These are phyloP conservation scores for Rutstroemia sp. DNA, from an alignment of 2,329 filamentous ascomycete species.

Conservation along the genomic window DNA sequence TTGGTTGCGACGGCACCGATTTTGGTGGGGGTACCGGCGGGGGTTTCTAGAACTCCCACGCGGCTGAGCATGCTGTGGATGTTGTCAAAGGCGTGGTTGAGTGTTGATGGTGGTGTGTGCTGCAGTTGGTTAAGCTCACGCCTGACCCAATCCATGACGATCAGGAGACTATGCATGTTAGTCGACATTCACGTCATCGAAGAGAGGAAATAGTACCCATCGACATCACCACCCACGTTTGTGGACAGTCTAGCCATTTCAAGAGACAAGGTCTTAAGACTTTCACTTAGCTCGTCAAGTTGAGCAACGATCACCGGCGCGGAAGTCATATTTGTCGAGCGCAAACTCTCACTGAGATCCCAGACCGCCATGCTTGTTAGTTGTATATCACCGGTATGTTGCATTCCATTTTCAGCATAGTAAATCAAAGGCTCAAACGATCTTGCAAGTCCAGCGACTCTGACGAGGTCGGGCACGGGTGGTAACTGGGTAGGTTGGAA, in stretches of 20 bases:
- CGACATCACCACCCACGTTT: slow-evolving; percentile 87
- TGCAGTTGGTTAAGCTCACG: slow-evolving; percentile 71
- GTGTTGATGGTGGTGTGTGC: slow-evolving; percentile 50
- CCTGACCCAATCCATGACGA: slow-evolving; percentile 94
- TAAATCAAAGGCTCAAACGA: slow-evolving; percentile 93
- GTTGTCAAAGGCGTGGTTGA: slow-evolving; percentile 73
- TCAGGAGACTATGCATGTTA: slow-evolving; percentile 57
- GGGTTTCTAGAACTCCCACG: slow-evolving; percentile 51
- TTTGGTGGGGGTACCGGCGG: slow-evolving; percentile 51
- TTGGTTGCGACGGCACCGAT: slow-evolving; percentile 63
- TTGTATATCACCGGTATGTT: slow-evolving; percentile 80
- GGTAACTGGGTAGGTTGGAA: slow-evolving; percentile 59
- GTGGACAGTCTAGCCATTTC: slow-evolving; percentile 91
- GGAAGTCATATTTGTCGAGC: slow-evolving; percentile 84
- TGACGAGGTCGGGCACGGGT: slow-evolving; percentile 76
- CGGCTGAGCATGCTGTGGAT: slow-evolving; percentile 69
- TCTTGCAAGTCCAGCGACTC: slow-evolving; percentile 80
- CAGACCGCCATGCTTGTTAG: slow-evolving; percentile 90
- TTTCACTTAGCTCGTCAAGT: slow-evolving; percentile 79
- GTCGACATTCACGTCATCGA: slow-evolving; percentile 9
- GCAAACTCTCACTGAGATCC: slow-evolving; percentile 87
- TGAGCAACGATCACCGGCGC: slow-evolving; percentile 79
- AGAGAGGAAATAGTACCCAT: slow-evolving; percentile 47
- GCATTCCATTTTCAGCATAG: slow-evolving; percentile 83
- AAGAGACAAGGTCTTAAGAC: slow-evolving; percentile 72